Conservation (phyloP, 306 rosid genomes). For the Quercus variabilis region DNA sequence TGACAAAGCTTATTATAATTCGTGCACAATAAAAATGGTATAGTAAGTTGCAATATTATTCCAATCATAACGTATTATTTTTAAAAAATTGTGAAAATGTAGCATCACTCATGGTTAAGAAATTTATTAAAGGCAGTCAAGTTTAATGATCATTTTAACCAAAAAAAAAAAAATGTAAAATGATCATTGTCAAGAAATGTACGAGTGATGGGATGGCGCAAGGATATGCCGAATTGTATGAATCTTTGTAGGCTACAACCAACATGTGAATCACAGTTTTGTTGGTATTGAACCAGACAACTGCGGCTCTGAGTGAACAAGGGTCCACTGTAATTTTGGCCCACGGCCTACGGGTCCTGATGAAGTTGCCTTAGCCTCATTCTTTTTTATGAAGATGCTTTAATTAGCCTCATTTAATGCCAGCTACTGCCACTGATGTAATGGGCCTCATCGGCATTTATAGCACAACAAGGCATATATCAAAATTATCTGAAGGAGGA, state of each 20-base stretch:
- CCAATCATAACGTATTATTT: too few species aligned
- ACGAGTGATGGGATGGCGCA: background rate
- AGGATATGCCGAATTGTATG: background rate
- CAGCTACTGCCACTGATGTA: background rate
- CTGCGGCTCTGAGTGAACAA: background rate
- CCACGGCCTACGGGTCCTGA: background rate
- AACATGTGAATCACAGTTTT: slow-evolving; percentile 34
- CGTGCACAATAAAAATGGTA: too few species aligned
- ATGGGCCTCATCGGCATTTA: background rate
- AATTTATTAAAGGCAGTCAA: background rate
- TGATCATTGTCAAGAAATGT: background rate
- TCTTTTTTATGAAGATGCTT: too few species aligned
- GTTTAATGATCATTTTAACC: background rate
- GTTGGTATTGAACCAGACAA: slow-evolving; percentile 20
- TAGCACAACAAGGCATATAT: background rate
- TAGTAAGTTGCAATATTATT: too few species aligned
- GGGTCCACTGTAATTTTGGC: slow-evolving; percentile 12
- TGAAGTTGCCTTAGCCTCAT: background rate
- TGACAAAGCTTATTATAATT: too few species aligned
- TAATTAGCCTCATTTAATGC: background rate
- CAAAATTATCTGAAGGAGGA: background rate
- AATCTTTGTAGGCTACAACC: background rate
- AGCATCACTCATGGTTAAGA: too few species aligned
- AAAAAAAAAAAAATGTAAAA: too few species aligned
- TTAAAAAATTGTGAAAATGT: too few species aligned